Conservation (phyloP, 169 alveolate genomes). For the Blepharisma undulans region DNA sequence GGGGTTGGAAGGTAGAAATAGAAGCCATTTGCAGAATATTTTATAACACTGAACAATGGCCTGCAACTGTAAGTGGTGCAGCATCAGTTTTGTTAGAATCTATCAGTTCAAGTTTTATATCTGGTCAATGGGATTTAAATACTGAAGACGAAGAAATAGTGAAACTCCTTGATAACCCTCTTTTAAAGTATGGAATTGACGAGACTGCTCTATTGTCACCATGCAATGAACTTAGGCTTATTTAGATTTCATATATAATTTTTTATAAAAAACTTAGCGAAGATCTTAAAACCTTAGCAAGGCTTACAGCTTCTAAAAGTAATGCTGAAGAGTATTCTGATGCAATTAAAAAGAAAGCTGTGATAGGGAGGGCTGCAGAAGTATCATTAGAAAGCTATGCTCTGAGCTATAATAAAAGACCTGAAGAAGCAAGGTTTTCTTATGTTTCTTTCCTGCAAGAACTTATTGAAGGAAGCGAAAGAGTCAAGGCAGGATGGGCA, state of each 20-base stretch:
- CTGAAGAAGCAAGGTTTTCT: not conserved
- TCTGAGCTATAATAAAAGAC: not conserved
- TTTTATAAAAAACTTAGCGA: not conserved
- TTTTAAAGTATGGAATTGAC: constrained; percentile 11
- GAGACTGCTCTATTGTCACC: too few relatives aligned
- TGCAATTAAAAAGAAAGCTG: not conserved
- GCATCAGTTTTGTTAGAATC: not conserved
- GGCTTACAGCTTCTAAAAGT: too few relatives aligned
- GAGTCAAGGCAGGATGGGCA: not conserved
- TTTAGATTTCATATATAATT: too few relatives aligned
- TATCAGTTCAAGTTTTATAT: not conserved
- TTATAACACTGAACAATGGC: too few relatives aligned
- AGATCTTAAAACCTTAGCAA: too few relatives aligned
- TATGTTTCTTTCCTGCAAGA: not conserved
- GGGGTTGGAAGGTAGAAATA: constrained; percentile 32
- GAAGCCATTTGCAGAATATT: too few relatives aligned
- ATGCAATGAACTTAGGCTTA: too few relatives aligned
- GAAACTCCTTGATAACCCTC: constrained; percentile 13
- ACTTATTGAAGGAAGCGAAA: constrained; percentile 33
- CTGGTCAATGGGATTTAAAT: constrained; percentile 13
- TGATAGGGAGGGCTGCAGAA: not conserved
- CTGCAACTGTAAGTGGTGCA: constrained; percentile 8
- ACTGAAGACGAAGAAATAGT: constrained; percentile 24
- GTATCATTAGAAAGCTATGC: not conserved
- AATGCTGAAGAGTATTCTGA: too few relatives aligned